Evolutionary conservation across 2,329 filamentous ascomycete genomes (phyloP), one percentile per base, ranked within the genome.

Genomic region (Shiraia bambusicola): DNA sequence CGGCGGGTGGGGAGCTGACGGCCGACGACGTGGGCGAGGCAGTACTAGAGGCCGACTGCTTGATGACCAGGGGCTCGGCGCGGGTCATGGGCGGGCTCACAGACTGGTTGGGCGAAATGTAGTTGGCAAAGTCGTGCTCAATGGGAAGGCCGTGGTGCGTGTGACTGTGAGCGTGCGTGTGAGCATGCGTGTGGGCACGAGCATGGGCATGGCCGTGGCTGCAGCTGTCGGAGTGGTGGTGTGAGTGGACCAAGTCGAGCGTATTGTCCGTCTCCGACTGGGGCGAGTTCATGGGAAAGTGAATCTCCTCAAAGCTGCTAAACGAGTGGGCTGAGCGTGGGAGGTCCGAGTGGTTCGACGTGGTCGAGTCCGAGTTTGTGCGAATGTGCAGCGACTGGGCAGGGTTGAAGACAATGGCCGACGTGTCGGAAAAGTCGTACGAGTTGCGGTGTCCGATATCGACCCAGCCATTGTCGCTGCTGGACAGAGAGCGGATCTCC

Each of bases 351-450:
- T 91, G 86, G 2, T 85, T 81, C 0, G 87, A 94, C 1, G 84
- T 81, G 1, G 87, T 93, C n/a, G 89, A 93, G 59, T 94, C 88
- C 3, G 91, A 95, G 58, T 86, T 84, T 40, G 86, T 91, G 55
- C 91, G 82, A 61, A 95, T 79, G 72, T 96, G 92, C 37, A 97
- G 53, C 7, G 90, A 94, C 72, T 95, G 87, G 49, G 86, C 83
- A 2, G 92, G 92, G 70, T 96, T 95, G 76, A 95, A 94, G 61
- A 95, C 91, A 53, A 87, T 84, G 44, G 72, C 73, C 28, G 63
- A 58, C 9, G 49, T 54, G 31, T 84, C 76, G 35, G 80, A 82
- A 25, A 80, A 78, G 54, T 92, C 87, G 54, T 87, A 83, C 27
- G 84, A 86, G 47, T 82, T 84, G 45, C 84, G 84, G 49, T 66